These are phyloP conservation scores for Rhodamnia rubescens DNA, from an alignment of 345 rosid genomes.

Conservation along the genomic window DNA sequence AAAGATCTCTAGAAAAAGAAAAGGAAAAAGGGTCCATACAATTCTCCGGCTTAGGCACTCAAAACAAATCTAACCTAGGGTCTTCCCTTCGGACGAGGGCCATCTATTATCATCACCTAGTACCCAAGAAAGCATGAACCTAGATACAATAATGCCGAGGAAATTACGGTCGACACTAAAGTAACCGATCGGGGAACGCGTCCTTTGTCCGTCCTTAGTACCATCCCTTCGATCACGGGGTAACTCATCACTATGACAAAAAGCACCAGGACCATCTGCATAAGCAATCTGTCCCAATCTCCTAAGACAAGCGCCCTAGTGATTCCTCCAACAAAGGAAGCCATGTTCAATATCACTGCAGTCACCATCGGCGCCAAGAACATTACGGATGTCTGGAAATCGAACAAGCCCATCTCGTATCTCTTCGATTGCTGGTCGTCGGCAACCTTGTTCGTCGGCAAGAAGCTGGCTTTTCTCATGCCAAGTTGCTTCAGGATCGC, in stretches of 20 bases:
- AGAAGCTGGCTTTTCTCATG: conserved; percentile 22
- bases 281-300: conserved; percentile 5
- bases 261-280: conserved; percentile 15
- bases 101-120: not conserved
- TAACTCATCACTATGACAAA: conserved; percentile 17
- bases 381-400: conserved; percentile 21
- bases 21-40: too few relatives aligned
- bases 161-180: conserved; percentile 1
- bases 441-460: conserved; percentile 18
- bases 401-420: conserved; percentile 19
- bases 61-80: not conserved
- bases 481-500: conserved; percentile 14
- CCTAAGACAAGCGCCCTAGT: conserved; percentile 6
- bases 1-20: too few relatives aligned
- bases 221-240: conserved; percentile 33
- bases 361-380: conserved; percentile 27
- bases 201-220: conserved; percentile 27
- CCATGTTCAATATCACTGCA: conserved; percentile 11
- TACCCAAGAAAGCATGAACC: not conserved
- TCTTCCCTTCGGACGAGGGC: not conserved
- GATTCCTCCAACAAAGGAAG: conserved; percentile 11
- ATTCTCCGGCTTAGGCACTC: not conserved
- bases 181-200: conserved; percentile 14
- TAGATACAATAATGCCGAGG: not conserved
- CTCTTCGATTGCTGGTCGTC: conserved; percentile 15